Evolutionary conservation across 306 rosid genomes (phyloP), one percentile per base, ranked within the genome.

Genomic region (Amphicarpaea edgeworthii): DNA sequence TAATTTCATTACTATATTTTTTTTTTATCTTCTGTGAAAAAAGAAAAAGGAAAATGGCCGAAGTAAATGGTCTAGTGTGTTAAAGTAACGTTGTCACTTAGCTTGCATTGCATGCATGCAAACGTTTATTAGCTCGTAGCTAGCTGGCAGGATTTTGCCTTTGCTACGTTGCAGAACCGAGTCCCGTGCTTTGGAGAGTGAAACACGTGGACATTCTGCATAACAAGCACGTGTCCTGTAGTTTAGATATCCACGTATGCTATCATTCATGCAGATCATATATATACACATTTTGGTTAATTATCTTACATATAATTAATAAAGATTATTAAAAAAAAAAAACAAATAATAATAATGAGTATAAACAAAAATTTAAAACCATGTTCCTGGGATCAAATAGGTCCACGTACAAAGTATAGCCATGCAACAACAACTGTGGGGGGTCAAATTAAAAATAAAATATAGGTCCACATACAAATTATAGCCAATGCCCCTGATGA

Each of bases 151-250:
- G 17, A 10, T 47, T 34, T 38, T 75, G 12, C 26, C 50, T 24
- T 37, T 45, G 76, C 76, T 26, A 74, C 84, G 80, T 81, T 40
- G 77, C 80, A 41, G 37, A 26, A 14, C 47, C 38, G 12, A 17
- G 61, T 24, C 77, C 60, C 73, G 6, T 15, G 65, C 55, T 5
- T 43, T 41, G 57, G 19, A 79, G 70, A 54, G 37, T 12, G 70
- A 41, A 70, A 70, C 78, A 69, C 20, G 78, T 61, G 77, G 55
- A 54, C 62, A 38, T 16, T 28, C 23, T 15, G 16, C 11, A 14
- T 41, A 46, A 47, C 58, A 9, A 14, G 10, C 24, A 6, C 78
- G 78, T 76, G 85, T 62, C 69, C n/a, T 10, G n/a, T 43, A 21
- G n/a, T 9, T 26, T 51, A 50, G 30, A 6, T 21, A 4, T 61